Evolutionary conservation across 371 early-diverging fungal genomes (phyloP).

Genomic region (Mucor indicus): DNA sequence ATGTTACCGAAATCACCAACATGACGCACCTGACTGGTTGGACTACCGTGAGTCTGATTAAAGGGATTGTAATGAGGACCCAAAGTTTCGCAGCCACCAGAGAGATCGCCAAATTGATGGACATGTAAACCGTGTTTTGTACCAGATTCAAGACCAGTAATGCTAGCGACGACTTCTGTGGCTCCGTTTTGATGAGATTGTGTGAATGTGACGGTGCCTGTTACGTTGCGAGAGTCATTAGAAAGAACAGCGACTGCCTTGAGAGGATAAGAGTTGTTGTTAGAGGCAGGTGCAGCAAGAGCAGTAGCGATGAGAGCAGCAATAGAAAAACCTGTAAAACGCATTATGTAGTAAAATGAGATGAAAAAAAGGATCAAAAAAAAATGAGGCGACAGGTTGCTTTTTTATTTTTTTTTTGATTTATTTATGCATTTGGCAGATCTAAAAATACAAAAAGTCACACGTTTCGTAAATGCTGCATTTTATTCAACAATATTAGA

Average conservation of each 20-base stretch:
- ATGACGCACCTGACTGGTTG: conserved; percentile 59
- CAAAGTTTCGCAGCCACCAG: conserved; percentile 71
- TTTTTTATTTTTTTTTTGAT: neutral
- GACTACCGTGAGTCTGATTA: conserved; percentile 77
- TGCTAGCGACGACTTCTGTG: conserved; percentile 51
- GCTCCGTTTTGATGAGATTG: conserved; percentile 59
- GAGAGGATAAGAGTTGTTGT: conserved; percentile 6
- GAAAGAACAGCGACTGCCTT: conserved; percentile 68
- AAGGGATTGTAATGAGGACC: conserved; percentile 84
- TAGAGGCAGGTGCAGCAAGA: neutral
- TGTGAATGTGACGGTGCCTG: conserved; percentile 69
- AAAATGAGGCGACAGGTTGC: neutral
- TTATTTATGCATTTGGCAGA: neutral
- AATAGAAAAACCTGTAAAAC: conserved; percentile 5
- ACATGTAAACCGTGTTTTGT: conserved; percentile 90
- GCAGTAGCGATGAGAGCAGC: neutral
- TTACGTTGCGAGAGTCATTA: conserved; percentile 40
- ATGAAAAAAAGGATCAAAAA: neutral
- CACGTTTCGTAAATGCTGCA: too few relatives aligned
- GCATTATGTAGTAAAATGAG: conserved; percentile 6
- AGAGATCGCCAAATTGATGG: conserved; percentile 76
- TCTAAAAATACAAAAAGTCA: too few relatives aligned
- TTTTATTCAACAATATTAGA: too few relatives aligned
- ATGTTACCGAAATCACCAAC: conserved; percentile 90
- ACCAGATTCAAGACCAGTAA: conserved; percentile 59